These are phyloP conservation scores for Hemileccinum impolitum DNA, from an alignment of 768 basidiomycete species.

Conservation along the genomic window DNA sequence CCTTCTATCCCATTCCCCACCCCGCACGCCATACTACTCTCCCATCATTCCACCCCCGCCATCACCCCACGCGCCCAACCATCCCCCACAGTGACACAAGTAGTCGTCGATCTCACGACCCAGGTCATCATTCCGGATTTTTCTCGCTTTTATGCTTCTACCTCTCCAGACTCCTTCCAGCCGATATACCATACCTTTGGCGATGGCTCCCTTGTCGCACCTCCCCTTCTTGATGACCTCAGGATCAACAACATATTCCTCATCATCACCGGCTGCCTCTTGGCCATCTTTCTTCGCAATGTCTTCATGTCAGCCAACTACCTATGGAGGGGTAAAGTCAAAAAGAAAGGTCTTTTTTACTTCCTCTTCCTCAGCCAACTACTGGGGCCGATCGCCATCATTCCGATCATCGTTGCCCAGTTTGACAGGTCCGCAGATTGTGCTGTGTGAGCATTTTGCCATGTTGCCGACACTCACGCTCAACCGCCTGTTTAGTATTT, in stretches of 20 bases:
- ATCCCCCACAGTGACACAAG: slow-evolving; percentile 8
- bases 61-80: slow-evolving; percentile 3
- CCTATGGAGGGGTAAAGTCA: slow-evolving; percentile 51
- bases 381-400: slow-evolving; percentile 42
- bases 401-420: slow-evolving; percentile 45
- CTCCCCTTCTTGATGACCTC: slow-evolving; percentile 44
- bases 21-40: background rate
- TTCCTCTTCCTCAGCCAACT: slow-evolving; percentile 54
- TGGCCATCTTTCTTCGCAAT: slow-evolving; percentile 52
- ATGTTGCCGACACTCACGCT: background rate
- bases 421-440: slow-evolving; percentile 43
- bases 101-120: slow-evolving; percentile 50
- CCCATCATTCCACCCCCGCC: background rate
- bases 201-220: slow-evolving; percentile 60
- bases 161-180: slow-evolving; percentile 42
- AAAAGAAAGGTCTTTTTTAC: slow-evolving; percentile 58
- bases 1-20: background rate
- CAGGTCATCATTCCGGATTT: slow-evolving; percentile 48
- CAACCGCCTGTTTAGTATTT: slow-evolving; percentile 26
- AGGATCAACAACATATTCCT: slow-evolving; percentile 40
- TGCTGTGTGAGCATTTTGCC: slow-evolving; percentile 38
- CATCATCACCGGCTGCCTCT: slow-evolving; percentile 46
- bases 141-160: slow-evolving; percentile 38
- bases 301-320: slow-evolving; percentile 49
- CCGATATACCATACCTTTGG: slow-evolving; percentile 44